Percentiles rank a stretch among this genome's conserved stretches.
Conservation (phyloP, 2,329 filamentous ascomycete species). For the Zymoseptoria ardabiliae region DNA sequence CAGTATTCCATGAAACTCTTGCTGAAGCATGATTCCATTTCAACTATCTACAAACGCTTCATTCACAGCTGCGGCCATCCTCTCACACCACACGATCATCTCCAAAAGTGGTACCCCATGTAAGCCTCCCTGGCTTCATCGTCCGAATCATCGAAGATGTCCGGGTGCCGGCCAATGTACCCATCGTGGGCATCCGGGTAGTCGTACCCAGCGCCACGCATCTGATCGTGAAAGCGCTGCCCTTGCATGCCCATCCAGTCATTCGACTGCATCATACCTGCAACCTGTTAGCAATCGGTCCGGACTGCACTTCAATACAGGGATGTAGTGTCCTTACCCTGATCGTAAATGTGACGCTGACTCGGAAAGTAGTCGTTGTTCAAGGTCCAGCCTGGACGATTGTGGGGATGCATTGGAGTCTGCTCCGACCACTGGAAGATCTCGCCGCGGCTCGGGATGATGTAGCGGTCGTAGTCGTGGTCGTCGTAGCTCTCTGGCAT, state of each 20-base stretch:
- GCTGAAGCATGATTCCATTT: not conserved
- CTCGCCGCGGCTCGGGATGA: not conserved
- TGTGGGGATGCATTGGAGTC: not conserved
- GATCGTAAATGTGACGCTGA: not conserved
- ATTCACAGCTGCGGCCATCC: not conserved
- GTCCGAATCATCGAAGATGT: not conserved
- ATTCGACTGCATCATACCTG: not conserved
- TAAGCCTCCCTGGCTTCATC: not conserved
- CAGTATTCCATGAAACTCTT: not conserved
- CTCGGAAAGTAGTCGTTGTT: not conserved
- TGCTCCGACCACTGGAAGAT: not conserved
- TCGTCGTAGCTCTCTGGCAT: not conserved
- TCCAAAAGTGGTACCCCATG: not conserved
- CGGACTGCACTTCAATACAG: not conserved
- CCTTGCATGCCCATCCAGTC: not conserved
- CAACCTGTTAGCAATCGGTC: not conserved
- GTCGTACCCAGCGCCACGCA: not conserved
- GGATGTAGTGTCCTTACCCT: not conserved
- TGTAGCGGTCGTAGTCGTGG: not conserved
- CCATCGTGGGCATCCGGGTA: not conserved
- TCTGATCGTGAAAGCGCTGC: not conserved
- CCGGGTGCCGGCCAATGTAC: not conserved
- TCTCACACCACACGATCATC: not conserved
- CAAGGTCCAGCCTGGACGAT: not conserved
- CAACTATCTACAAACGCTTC: not conserved